Evolutionary conservation across 495 filamentous ascomycete genomes (phyloP).

Genomic region (Penicillium longicatenatum): DNA sequence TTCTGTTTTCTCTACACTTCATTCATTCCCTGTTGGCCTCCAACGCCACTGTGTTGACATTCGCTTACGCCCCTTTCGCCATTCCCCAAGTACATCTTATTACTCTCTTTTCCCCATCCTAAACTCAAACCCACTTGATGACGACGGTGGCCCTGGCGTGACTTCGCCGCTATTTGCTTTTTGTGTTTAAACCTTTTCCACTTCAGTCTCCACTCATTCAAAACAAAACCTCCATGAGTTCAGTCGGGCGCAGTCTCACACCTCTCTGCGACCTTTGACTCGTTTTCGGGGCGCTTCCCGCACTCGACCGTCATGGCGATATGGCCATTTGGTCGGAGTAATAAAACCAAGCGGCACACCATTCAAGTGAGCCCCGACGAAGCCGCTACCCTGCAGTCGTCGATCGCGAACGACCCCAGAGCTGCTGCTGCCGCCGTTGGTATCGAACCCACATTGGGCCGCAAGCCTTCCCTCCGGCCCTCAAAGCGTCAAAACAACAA

Average conservation of each 20-base stretch:
- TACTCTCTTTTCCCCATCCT: slow-evolving; percentile 5
- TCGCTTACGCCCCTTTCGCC: slow-evolving; percentile 4
- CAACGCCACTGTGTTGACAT: not conserved
- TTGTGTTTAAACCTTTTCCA: not conserved
- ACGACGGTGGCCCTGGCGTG: slow-evolving; percentile 22
- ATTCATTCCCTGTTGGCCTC: slow-evolving; percentile 9
- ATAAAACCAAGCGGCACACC: slow-evolving; percentile 54
- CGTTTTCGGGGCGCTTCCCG: slow-evolving; percentile 43
- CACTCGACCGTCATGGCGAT: slow-evolving; percentile 60
- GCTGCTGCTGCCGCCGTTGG: not conserved
- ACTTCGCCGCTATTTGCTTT: slow-evolving; percentile 6
- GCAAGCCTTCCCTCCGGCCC: slow-evolving; percentile 45
- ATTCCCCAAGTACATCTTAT: slow-evolving; percentile 8
- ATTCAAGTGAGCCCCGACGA: slow-evolving; percentile 45
- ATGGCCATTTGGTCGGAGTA: slow-evolving; percentile 71
- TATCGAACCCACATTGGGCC: slow-evolving; percentile 33
- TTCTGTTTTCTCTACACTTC: no score
- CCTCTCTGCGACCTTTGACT: slow-evolving; percentile 36
- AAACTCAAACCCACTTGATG: slow-evolving; percentile 21
- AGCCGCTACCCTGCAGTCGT: slow-evolving; percentile 28
- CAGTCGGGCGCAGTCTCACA: slow-evolving; percentile 24
- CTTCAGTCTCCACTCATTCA: slow-evolving; percentile 1
- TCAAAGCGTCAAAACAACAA: slow-evolving; percentile 42
- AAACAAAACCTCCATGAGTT: slow-evolving; percentile 36
- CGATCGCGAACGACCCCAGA: slow-evolving; percentile 29